Percentiles rank a stretch among this genome's conserved stretches.
Evolutionary conservation across 2,329 filamentous ascomycete genomes (phyloP).

Genomic region (Calonectria henricotiae): DNA sequence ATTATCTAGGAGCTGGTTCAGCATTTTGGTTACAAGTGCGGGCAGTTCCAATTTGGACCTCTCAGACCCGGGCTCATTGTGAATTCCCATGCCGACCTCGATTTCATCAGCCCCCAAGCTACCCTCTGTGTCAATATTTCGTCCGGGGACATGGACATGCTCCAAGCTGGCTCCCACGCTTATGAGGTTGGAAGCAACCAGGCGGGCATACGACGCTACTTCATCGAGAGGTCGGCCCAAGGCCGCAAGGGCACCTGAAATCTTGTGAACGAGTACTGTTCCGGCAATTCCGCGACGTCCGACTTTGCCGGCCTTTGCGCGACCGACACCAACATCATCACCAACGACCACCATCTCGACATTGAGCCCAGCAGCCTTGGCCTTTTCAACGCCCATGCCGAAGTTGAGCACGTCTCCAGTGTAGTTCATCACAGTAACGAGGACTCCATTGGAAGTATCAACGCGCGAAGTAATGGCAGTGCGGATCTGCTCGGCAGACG

Average conservation of each 20-base stretch:
- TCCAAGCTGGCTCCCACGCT: constrained; percentile 89
- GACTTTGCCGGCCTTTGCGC: constrained; percentile 89
- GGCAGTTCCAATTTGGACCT: constrained; percentile 69
- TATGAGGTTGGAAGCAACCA: constrained; percentile 83
- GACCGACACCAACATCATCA: constrained; percentile 92
- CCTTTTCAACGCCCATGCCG: constrained; percentile 94
- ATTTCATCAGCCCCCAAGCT: constrained; percentile 71
- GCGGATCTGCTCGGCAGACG: constrained; percentile 86
- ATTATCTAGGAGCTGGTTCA: constrained; percentile 78
- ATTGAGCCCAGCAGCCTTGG: constrained; percentile 81
- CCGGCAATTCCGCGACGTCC: constrained; percentile 92
- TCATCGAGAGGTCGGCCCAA: constrained; percentile 78
- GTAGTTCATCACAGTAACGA: constrained; percentile 97
- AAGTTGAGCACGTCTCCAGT: constrained; percentile 94
- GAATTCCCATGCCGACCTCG: constrained; percentile 84
- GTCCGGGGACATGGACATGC: constrained; percentile 94
- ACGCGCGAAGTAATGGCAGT: constrained; percentile 82
- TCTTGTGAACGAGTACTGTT: constrained; percentile 92
- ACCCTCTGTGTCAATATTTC: constrained; percentile 74
- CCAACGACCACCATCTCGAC: constrained; percentile 94
- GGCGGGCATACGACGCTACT: constrained; percentile 80
- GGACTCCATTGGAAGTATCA: constrained; percentile 79
- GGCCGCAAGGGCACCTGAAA: constrained; percentile 86
- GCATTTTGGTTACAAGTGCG: constrained; percentile 75
- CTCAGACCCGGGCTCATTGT: constrained; percentile 77